A percentile compares a stretch with the other conserved stretches of the same genome.
Conservation (phyloP, 2,329 filamentous ascomycete species). For the Trichoderma atroviride region DNA sequence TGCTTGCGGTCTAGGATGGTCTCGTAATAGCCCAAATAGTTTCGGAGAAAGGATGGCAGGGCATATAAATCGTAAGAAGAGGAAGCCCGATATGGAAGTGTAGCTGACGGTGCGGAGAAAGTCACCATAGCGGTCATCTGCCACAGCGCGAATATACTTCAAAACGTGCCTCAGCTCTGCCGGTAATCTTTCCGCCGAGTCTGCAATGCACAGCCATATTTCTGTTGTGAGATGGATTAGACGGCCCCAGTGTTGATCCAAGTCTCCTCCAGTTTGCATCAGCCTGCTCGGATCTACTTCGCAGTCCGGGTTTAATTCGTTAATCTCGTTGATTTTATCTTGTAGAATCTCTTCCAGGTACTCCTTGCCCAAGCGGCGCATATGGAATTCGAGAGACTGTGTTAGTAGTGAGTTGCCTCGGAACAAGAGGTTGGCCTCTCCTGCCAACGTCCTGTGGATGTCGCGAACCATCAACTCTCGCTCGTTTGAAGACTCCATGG, state of each 20-base stretch:
- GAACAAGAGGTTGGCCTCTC: slow-evolving; percentile 93
- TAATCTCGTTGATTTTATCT: slow-evolving; percentile 87
- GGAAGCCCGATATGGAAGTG: slow-evolving; percentile 90
- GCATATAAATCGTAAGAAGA: slow-evolving; percentile 94
- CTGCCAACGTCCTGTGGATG: slow-evolving; percentile 75
- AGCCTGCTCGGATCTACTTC: slow-evolving; percentile 92
- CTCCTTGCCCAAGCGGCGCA: slow-evolving; percentile 90
- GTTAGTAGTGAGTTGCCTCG: slow-evolving; percentile 92
- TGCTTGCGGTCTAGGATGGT: slow-evolving; percentile 80
- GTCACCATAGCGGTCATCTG: slow-evolving; percentile 92
- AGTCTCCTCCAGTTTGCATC: slow-evolving; percentile 59
- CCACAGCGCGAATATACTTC: slow-evolving; percentile 87
- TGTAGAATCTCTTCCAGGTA: slow-evolving; percentile 85
- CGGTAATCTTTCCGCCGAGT: slow-evolving; percentile 74
- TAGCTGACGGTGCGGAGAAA: slow-evolving; percentile 88
- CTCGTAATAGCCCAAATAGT: slow-evolving; percentile 80
- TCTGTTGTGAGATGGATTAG: slow-evolving; percentile 77
- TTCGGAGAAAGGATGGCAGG: slow-evolving; percentile 96
- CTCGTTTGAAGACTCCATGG: slow-evolving; percentile 56
- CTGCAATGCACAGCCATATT: slow-evolving; percentile 81
- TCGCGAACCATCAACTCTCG: slow-evolving; percentile 74
- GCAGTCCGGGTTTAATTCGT: slow-evolving; percentile 86
- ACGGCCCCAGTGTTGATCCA: slow-evolving; percentile 80
- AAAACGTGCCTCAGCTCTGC: slow-evolving; percentile 82
- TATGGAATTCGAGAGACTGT: slow-evolving; percentile 90